Base-by-base conservation (phyloP, 1,284 basidiomycete genomes). In the Naganishia albida region DNA sequence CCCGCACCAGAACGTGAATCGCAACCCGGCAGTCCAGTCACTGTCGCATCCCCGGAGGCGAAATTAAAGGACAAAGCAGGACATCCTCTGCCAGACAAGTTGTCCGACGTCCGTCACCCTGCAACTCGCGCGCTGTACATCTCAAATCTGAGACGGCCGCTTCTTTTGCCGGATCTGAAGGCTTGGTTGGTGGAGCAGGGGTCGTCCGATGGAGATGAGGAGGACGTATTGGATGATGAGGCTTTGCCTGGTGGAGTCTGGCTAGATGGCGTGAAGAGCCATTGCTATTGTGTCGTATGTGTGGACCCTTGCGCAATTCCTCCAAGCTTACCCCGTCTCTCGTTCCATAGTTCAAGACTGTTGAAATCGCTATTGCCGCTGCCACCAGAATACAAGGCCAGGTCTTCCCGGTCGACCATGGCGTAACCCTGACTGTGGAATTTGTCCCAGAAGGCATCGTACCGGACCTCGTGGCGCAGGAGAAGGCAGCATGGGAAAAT, bases 61-160 rank as follows among this genome's bases (percentile, higher is more conserved):
- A 16, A 20, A 20, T 8, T 16, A 23, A 3, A 8, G n/a, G 25
- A 53, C 26, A 15, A 51, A 15, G 43, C 30, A 12, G 42, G 44
- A 52, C 40, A 28, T 40, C 65, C 71, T 23, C 70, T 76, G 2
- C 75, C 76, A 2, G 18, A 70, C 1, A 69, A 70, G 13, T 67
- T 78, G 2, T 63, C 72, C 1, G 76, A 78, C 52, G 70, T 75
- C 25, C 54, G 66, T 10, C 71, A 77, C 64, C 75, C 75, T 1
- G 77, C 78, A 0, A 77, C 74, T 2, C 68, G 65, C 4, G 70
- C 72, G 1, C 54, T 80, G 1, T 79, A 78, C 73, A 75, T 80
- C 56, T 69, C 72, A 23, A 77, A 78, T 65, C 73, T 80, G 12
- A 72, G 73, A 28, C 74, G 79, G 25, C 79, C 79, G 20, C 67